Conservation (phyloP, 2,329 filamentous ascomycete genomes). For the Penicillium expansum region DNA sequence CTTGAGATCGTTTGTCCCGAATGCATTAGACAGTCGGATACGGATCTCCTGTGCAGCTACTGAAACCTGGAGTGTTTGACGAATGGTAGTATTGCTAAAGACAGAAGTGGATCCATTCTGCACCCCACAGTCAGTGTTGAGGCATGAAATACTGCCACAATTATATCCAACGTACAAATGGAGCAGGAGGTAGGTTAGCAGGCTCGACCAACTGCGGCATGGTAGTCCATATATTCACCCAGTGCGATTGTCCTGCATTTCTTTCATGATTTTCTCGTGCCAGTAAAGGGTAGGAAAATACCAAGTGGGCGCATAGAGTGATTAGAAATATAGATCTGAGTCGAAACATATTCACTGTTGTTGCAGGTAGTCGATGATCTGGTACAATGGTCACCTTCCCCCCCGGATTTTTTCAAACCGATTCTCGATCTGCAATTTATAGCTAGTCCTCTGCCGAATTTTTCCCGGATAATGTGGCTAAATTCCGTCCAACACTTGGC, state of each 20-base stretch:
- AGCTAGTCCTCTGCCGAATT: not conserved
- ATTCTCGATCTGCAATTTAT: not conserved
- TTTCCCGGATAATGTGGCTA: constrained; percentile 1
- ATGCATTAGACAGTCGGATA: constrained; percentile 64
- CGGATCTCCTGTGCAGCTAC: constrained; percentile 57
- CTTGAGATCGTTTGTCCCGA: constrained; percentile 59
- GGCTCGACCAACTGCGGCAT: constrained; percentile 66
- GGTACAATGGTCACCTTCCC: not conserved
- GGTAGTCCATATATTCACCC: constrained; percentile 63
- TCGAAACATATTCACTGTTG: not conserved
- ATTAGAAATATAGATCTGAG: not conserved
- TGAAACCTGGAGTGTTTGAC: constrained; percentile 63
- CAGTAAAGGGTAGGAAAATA: not conserved
- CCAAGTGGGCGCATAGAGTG: not conserved
- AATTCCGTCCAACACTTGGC: not conserved
- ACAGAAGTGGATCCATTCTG: constrained; percentile 55
- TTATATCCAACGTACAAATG: constrained; percentile 45
- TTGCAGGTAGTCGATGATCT: not conserved
- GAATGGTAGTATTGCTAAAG: constrained; percentile 62
- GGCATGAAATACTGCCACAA: not conserved
- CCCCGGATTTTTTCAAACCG: not conserved
- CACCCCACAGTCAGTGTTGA: not conserved
- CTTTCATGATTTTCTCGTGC: not conserved
- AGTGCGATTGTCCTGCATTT: constrained; percentile 39
- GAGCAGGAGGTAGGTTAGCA: constrained; percentile 58